Base-by-base conservation (phyloP, 1,284 basidiomycete species). In the Heliocybe sulcata region DNA sequence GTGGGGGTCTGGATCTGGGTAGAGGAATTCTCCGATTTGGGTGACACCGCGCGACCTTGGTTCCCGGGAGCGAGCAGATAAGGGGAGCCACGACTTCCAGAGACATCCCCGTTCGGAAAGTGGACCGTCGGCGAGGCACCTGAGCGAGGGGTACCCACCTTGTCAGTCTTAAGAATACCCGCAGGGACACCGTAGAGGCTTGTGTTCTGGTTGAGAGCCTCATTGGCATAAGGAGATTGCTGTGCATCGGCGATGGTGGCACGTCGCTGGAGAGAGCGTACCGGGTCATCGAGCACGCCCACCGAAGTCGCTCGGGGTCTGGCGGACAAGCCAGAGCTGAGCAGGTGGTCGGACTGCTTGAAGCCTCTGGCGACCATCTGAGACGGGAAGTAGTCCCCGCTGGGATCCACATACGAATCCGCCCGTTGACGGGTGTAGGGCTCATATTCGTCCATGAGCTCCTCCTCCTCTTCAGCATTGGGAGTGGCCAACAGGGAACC, bases 271-370 rank as follows among this genome's bases (percentile, higher is more conserved):
- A 79, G 71, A 55, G 77, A 70, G 59, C 80, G 84, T 62, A 77
- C 73, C 52, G 79, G 80, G 63, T 94, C 91, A 64, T 95, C 93
- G n/a, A 95, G 79, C 55, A 83, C 89, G 31, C 92, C 92, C 35
- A 97, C 91, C 16, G 94, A 96, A 52, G 93, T 94, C 20, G 94
- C 92, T 54, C 94, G 85, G 14, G 92, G 92, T 51, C 92, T 79
- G 54, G 81, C 77, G 23, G 66, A 67, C 29, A 75, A 60, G 20
- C 66, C 69, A 53, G 61, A 68, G 33, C 70, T 69, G 54, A 77
- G 71, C 45, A 91, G 77, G 67, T 85, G 85, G 57, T 90, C 85
- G 25, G 77, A 72, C 57, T 82, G 75, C 66, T 88, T 89, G 74
- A 87, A 90, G 31, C 83, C 82, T 69, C 86, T 86, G 29, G 82